phyloP scores from a whole-genome alignment of 345 rosid species.

The Eucalyptus pumila region DNA sequence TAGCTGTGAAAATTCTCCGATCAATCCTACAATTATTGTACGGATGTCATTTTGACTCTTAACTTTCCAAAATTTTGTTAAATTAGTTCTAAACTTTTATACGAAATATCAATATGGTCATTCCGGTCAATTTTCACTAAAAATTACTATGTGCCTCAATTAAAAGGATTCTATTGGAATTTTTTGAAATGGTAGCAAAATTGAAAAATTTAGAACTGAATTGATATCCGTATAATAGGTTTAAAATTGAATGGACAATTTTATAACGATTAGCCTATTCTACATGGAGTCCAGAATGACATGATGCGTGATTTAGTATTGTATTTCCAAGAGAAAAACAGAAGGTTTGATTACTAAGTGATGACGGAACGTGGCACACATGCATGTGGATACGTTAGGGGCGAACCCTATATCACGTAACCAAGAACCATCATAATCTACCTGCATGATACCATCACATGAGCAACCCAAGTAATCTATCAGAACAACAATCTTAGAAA shows the following conservation, averaged over 20 bases:
- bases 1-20: background rate
- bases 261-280: background rate
- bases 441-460: background rate
- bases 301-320: background rate
- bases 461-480: background rate
- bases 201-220: no score
- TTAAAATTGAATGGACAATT: background rate
- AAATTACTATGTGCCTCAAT: background rate
- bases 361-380: background rate
- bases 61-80: background rate
- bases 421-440: background rate
- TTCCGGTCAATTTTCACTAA: accelerated
- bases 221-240: accelerated
- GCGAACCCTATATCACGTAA: background rate
- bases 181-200: accelerated
- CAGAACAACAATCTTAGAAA: background rate
- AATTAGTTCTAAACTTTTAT: background rate
- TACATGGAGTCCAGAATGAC: background rate
- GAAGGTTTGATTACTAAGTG: background rate
- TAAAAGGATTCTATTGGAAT: no score
- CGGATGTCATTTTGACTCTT: background rate
- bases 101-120: background rate
- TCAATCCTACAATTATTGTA: background rate
- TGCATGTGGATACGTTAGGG: background rate
- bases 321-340: background rate